Percentiles rank a stretch among this genome's conserved stretches.
Evolutionary conservation across 2,329 filamentous ascomycete species (phyloP).

Genomic region (Endothia cerciana): DNA sequence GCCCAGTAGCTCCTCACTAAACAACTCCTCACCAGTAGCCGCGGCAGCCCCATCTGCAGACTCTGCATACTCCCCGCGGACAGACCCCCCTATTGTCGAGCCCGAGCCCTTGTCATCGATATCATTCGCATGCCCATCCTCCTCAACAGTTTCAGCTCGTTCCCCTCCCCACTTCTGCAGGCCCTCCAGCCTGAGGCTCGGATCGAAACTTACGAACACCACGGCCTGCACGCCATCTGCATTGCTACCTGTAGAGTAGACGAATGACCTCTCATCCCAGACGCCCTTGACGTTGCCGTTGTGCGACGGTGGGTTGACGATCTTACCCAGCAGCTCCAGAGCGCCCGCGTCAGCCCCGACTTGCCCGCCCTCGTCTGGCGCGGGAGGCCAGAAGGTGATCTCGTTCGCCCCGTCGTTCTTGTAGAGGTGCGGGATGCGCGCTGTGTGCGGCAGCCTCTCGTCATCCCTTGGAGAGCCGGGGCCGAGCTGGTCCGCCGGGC

Average conservation of each 20-base stretch:
- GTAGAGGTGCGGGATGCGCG: conserved; percentile 34
- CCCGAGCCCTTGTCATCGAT: neutral
- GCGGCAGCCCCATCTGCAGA: neutral
- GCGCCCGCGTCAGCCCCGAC: conserved; percentile 32
- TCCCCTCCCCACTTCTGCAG: conserved; percentile 33
- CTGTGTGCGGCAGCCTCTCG: conserved; percentile 17
- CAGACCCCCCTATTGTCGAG: neutral
- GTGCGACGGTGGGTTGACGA: conserved; percentile 46
- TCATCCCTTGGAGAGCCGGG: conserved; percentile 5
- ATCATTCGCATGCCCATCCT: neutral
- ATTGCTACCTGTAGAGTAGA: conserved; percentile 45
- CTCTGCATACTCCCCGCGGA: neutral
- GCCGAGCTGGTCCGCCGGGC: conserved; percentile 34
- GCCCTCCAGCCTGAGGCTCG: conserved; percentile 40
- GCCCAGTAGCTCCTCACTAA: neutral
- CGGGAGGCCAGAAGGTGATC: conserved; percentile 42
- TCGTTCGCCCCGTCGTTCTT: conserved; percentile 27
- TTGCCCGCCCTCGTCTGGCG: conserved; percentile 33
- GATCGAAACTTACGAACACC: conserved; percentile 50
- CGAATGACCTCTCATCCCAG: conserved; percentile 52
- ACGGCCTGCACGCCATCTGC: conserved; percentile 38
- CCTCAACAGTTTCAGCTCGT: neutral
- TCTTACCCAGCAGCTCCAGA: conserved; percentile 40
- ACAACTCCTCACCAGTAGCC: neutral
- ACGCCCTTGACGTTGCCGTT: conserved; percentile 44